Conservation (phyloP, 2,329 filamentous ascomycete species). For the Chaetothyriales sp. region DNA sequence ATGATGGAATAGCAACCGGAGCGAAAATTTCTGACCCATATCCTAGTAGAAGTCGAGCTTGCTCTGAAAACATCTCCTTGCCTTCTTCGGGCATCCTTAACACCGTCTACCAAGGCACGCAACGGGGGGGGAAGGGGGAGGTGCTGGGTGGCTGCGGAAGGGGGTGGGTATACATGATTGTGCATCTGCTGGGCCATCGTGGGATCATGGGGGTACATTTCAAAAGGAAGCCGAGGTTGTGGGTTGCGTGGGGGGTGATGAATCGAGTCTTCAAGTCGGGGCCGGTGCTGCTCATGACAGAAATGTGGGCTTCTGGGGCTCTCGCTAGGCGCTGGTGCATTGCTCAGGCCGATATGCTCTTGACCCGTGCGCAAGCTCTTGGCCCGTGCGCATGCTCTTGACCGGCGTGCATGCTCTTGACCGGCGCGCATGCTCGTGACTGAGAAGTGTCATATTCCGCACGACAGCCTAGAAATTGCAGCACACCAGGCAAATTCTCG, state of each 20-base stretch:
- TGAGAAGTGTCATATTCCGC: background rate
- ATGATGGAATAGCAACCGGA: background rate
- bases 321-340: background rate
- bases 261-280: slow-evolving; percentile 17
- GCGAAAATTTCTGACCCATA: background rate
- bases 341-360: background rate
- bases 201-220: slow-evolving; percentile 23
- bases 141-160: background rate
- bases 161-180: slow-evolving; percentile 20
- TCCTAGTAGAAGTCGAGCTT: background rate
- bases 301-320: background rate
- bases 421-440: background rate
- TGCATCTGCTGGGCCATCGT: slow-evolving; percentile 12
- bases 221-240: slow-evolving; percentile 20
- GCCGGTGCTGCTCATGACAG: background rate
- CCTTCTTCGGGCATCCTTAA: background rate
- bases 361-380: background rate
- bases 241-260: slow-evolving; percentile 18
- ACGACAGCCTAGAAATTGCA: too few relatives aligned
- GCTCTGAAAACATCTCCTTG: background rate
- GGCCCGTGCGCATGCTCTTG: too few relatives aligned
- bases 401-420: background rate
- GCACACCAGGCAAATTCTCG: too few relatives aligned
- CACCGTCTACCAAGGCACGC: background rate
- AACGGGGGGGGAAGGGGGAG: background rate